A percentile compares a stretch with the other conserved stretches of the same genome.
Conservation (phyloP, 2,329 filamentous ascomycete species). For the Paecilomyces variotii region DNA sequence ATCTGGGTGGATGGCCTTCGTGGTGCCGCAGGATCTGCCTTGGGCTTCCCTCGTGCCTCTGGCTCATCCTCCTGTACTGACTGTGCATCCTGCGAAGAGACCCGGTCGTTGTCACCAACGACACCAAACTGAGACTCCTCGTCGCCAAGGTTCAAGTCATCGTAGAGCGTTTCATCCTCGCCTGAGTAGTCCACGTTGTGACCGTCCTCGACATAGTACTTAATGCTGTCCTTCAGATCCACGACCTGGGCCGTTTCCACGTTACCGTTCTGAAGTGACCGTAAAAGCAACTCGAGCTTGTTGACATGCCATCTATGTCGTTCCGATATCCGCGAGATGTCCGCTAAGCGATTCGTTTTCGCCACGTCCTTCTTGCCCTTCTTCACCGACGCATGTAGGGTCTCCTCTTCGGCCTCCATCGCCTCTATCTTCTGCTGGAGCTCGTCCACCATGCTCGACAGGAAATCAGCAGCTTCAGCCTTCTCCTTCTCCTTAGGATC, state of each 20-base stretch:
- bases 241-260: slow-evolving; percentile 81
- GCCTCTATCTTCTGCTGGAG: slow-evolving; percentile 89
- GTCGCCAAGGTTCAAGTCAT: slow-evolving; percentile 84
- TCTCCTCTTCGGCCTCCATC: slow-evolving; percentile 82
- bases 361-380: slow-evolving; percentile 82
- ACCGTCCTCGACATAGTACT: slow-evolving; percentile 89
- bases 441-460: slow-evolving; percentile 80
- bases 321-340: slow-evolving; percentile 77
- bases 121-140: slow-evolving; percentile 86
- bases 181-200: slow-evolving; percentile 76
- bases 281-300: slow-evolving; percentile 82
- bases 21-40: slow-evolving; percentile 50
- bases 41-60: slow-evolving; percentile 55
- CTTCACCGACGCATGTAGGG: slow-evolving; percentile 80
- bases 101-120: slow-evolving; percentile 68
- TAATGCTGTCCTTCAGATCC: slow-evolving; percentile 84
- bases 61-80: slow-evolving; percentile 77
- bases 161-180: slow-evolving; percentile 91
- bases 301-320: slow-evolving; percentile 94
- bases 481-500: slow-evolving; percentile 98
- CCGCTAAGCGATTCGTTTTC: slow-evolving; percentile 80
- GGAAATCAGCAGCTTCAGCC: slow-evolving; percentile 76
- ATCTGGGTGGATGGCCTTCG: slow-evolving; percentile 79
- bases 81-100: slow-evolving; percentile 91
- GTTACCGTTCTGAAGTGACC: slow-evolving; percentile 85